Evolutionary conservation across 164 flowering plant genomes (phyloP), one percentile per base, ranked within the genome.

Genomic region (Vitis amurensis): DNA sequence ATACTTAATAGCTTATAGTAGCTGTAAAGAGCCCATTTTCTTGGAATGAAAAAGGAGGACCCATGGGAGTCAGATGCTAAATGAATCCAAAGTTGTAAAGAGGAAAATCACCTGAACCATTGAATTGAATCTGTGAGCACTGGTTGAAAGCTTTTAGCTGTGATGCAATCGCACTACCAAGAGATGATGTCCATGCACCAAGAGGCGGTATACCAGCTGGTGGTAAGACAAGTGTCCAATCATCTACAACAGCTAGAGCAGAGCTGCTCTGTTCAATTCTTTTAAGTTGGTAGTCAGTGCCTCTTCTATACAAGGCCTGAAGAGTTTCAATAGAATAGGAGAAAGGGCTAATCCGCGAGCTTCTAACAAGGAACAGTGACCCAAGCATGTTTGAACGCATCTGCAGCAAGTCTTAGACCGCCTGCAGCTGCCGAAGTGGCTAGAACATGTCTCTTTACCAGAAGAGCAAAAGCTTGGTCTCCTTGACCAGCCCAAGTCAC

Each of bases 201-300:
- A 60, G 27, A 31, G 70, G 77, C 3, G 88, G 89, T 16, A 80
- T 55, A 56, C 86, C 83, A 31, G 73, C 55, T 29, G 96, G 92
- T 16, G 88, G 80, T 85, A 78, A 81, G 57, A 78, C 63, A 12
- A 93, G 90, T 11, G 76, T 73, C 99, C 99, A 96, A 73, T 93
- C 93, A 79, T 96, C 99, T 15, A 93, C 82, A 66, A 94, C 97
- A 55, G 96, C 98, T 37, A 93, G 64, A 16, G 99, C 98, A 57
- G 94, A 89, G 63, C 90, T 81, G 78, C 87, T 84, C 65, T 89
- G 89, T 68, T 91, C 97, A 66, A 96, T 92, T 75, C 94, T 76
- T 68, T 91, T 37, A 96, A 71, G 76, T 86, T 88, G 48, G 94
- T 83, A 48, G 47, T 69, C 58, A 93, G 57, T 51, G 97, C 99